phyloP scores from a whole-genome alignment of 495 filamentous ascomycete species.

The Amphirosellinia nigrospora region DNA sequence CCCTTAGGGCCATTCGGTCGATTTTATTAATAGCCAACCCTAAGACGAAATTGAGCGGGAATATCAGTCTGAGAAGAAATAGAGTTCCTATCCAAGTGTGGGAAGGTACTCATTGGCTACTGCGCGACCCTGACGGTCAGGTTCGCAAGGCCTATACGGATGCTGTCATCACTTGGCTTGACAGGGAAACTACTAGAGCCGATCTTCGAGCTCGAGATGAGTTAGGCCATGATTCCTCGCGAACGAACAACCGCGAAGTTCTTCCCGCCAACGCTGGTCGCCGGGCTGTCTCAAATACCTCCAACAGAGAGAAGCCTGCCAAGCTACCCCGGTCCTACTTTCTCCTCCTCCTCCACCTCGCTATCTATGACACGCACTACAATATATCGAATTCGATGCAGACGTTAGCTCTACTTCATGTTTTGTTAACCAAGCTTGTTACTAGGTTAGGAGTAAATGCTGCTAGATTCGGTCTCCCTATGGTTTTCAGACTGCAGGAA shows the following conservation, averaged over 20 bases:
- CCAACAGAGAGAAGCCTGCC: slow-evolving; percentile 60
- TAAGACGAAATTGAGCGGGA: slow-evolving; percentile 61
- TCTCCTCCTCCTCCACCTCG: slow-evolving; percentile 82
- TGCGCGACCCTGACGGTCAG: slow-evolving; percentile 74
- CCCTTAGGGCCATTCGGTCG: slow-evolving; percentile 79
- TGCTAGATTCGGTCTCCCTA: slow-evolving; percentile 76
- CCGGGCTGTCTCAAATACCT: slow-evolving; percentile 72
- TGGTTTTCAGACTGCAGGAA: slow-evolving; percentile 87
- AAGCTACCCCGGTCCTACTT: slow-evolving; percentile 68
- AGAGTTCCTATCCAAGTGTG: slow-evolving; percentile 78
- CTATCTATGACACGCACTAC: slow-evolving; percentile 84
- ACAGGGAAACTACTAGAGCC: slow-evolving; percentile 72
- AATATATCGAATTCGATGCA: slow-evolving; percentile 68
- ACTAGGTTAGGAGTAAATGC: slow-evolving; percentile 85
- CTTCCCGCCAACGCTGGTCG: slow-evolving; percentile 52
- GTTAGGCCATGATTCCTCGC: slow-evolving; percentile 46
- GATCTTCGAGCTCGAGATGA: slow-evolving; percentile 69
- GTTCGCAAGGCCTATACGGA: slow-evolving; percentile 85
- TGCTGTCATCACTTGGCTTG: slow-evolving; percentile 80
- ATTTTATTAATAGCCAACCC: slow-evolving; percentile 81
- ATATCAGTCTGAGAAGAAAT: slow-evolving; percentile 69
- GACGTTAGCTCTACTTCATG: slow-evolving; percentile 78
- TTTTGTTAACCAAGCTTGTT: slow-evolving; percentile 73
- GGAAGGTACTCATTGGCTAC: slow-evolving; percentile 90
- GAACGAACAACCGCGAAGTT: slow-evolving; percentile 42